Evolutionary conservation across 2,329 filamentous ascomycete species (phyloP).

Genomic region (Phoma sp.): DNA sequence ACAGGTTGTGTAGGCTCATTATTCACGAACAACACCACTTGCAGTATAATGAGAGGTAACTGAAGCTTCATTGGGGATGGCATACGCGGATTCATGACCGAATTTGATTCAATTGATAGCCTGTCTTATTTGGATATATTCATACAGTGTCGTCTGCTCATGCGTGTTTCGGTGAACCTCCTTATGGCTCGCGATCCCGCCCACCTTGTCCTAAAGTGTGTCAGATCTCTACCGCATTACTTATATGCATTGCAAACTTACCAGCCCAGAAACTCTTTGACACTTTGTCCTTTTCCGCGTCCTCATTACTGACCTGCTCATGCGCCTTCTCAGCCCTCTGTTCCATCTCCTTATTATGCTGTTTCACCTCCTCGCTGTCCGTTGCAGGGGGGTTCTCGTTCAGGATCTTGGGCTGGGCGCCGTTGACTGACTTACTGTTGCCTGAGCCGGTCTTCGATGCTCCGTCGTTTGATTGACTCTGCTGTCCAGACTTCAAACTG

Average conservation of each 20-base stretch:
- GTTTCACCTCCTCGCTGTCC: slow-evolving; percentile 48
- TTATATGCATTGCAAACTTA: slow-evolving; percentile 24
- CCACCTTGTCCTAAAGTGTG: slow-evolving; percentile 33
- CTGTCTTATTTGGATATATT: not conserved
- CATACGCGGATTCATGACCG: not conserved
- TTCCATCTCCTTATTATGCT: slow-evolving; percentile 54
- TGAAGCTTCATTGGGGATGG: not conserved
- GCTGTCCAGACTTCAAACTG: slow-evolving; percentile 10
- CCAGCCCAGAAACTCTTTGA: slow-evolving; percentile 49
- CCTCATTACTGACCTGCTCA: slow-evolving; percentile 46
- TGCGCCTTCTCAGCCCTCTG: slow-evolving; percentile 50
- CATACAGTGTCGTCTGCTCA: not conserved
- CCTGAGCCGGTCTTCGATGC: slow-evolving; percentile 18
- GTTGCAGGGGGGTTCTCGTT: slow-evolving; percentile 43
- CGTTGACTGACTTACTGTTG: slow-evolving; percentile 37
- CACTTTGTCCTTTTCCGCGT: slow-evolving; percentile 51
- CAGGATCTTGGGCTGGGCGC: slow-evolving; percentile 53
- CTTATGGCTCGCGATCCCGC: slow-evolving; percentile 31
- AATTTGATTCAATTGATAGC: not conserved
- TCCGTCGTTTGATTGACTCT: slow-evolving; percentile 17
- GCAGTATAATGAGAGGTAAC: not conserved
- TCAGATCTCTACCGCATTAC: slow-evolving; percentile 13
- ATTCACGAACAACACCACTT: not conserved
- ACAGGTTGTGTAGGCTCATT: not conserved
- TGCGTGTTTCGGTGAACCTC: not conserved